Conservation (phyloP, 805 yeast species). For the Ogataea methylovora region DNA sequence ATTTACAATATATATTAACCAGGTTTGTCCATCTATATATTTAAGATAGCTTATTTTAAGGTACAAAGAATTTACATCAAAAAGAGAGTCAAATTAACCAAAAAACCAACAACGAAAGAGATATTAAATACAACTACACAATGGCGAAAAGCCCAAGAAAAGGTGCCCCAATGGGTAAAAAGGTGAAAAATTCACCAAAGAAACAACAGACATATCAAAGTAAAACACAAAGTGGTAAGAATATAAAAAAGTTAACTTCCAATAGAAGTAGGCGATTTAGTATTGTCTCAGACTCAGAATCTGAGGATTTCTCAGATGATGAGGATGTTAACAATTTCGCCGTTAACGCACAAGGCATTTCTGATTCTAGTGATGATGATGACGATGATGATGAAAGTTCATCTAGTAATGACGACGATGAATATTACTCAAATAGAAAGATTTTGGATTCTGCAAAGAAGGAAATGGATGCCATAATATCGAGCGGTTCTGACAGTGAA, state of each 20-base stretch:
- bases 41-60: not conserved
- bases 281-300: slow-evolving; percentile 12
- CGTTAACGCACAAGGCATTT: slow-evolving; percentile 3
- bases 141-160: slow-evolving; percentile 26
- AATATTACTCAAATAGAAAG: slow-evolving; percentile 20
- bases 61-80: not conserved
- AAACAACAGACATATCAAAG: slow-evolving; percentile 4
- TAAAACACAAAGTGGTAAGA: slow-evolving; percentile 27
- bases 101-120: too few relatives aligned
- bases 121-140: slow-evolving; percentile 1
- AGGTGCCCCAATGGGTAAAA: slow-evolving; percentile 10
- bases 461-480: slow-evolving; percentile 18
- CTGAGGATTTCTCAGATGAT: slow-evolving; percentile 3
- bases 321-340: slow-evolving; percentile 8
- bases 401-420: slow-evolving; percentile 20
- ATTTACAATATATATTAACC: not conserved
- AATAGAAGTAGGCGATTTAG: slow-evolving; percentile 17
- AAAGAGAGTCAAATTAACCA: not conserved
- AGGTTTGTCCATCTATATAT: too few relatives aligned
- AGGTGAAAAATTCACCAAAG: slow-evolving; percentile 3
- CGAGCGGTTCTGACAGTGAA: slow-evolving; percentile 30
- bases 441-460: slow-evolving; percentile 13
- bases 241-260: slow-evolving; percentile 5
- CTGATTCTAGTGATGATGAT: slow-evolving; percentile 14
- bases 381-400: slow-evolving; percentile 19